phyloP scores from a whole-genome alignment of 73 alveolate genomes.

The Tetrahymena elliotti region DNA sequence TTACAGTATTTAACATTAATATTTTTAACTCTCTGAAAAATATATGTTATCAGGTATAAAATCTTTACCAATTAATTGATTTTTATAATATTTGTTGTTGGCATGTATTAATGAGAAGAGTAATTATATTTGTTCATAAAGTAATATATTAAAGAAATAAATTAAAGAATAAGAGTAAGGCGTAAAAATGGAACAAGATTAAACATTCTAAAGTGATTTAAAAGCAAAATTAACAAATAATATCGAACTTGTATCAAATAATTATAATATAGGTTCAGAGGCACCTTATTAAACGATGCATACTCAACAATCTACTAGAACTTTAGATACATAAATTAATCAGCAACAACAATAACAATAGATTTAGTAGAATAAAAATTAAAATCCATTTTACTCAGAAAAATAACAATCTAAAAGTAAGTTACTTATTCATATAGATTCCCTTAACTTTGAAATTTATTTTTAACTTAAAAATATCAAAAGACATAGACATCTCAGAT shows the following conservation, averaged over 20 bases:
- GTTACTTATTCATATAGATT: not conserved
- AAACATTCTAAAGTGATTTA: not conserved
- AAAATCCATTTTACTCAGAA: not conserved
- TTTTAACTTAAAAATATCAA: not conserved
- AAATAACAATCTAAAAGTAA: not conserved
- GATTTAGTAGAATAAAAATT: not conserved
- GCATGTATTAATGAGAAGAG: not conserved
- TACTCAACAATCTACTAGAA: not conserved
- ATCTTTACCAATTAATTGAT: too few relatives aligned
- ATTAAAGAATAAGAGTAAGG: not conserved
- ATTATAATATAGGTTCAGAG: not conserved
- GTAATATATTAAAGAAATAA: not conserved
- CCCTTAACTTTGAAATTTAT: too few relatives aligned
- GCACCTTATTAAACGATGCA: not conserved
- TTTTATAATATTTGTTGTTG: too few relatives aligned
- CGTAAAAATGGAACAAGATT: not conserved
- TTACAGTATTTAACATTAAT: too few relatives aligned
- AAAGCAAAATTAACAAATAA: not conserved
- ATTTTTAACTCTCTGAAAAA: too few relatives aligned
- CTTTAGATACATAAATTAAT: not conserved
- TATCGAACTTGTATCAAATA: not conserved
- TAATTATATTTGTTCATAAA: too few relatives aligned
- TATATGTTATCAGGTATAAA: too few relatives aligned
- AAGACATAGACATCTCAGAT: not conserved
- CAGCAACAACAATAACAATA: not conserved